These are phyloP conservation scores for Penicillium sp. DNA, from an alignment of 2,329 filamentous ascomycete genomes.

Conservation along the genomic window DNA sequence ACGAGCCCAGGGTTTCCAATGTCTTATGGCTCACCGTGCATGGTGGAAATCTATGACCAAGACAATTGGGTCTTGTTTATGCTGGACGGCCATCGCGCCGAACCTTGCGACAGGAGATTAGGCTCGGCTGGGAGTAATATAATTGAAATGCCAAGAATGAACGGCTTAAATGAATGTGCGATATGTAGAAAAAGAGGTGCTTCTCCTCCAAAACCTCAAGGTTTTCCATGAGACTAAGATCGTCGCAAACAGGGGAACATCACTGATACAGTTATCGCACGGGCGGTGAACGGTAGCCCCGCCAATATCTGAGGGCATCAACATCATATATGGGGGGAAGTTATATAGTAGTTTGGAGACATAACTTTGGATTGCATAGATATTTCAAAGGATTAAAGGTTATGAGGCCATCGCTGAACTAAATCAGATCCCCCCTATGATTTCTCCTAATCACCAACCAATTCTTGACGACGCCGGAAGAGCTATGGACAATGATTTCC, in stretches of 20 bases:
- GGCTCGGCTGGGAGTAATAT: neutral
- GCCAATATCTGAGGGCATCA: constrained; percentile 4
- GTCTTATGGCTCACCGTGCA: constrained; percentile 50
- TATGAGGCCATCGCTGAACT: constrained; percentile 8
- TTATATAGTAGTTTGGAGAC: neutral
- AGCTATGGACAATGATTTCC: constrained; percentile 27
- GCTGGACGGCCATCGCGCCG: constrained; percentile 30
- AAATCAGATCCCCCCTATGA: constrained; percentile 11
- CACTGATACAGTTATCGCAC: constrained; percentile 21
- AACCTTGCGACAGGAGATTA: constrained; percentile 8
- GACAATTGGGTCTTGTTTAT: constrained; percentile 65
- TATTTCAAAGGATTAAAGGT: constrained; percentile 1
- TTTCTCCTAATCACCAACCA: constrained; percentile 22
- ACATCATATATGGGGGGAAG: neutral
- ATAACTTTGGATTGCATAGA: neutral
- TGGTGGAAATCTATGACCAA: constrained; percentile 83
- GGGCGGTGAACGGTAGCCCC: constrained; percentile 20
- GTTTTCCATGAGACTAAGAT: constrained; percentile 13
- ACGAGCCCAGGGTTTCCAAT: neutral
- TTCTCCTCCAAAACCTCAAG: constrained; percentile 11
- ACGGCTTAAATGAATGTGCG: constrained; percentile 1
- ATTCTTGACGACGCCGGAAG: constrained; percentile 27
- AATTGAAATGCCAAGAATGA: neutral
- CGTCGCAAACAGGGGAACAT: constrained; percentile 18
- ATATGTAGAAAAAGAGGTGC: constrained; percentile 2